Evolutionary conservation across 805 yeast species (phyloP), one percentile per base, ranked within the genome.

Genomic region (Starmerella riodocensis): DNA sequence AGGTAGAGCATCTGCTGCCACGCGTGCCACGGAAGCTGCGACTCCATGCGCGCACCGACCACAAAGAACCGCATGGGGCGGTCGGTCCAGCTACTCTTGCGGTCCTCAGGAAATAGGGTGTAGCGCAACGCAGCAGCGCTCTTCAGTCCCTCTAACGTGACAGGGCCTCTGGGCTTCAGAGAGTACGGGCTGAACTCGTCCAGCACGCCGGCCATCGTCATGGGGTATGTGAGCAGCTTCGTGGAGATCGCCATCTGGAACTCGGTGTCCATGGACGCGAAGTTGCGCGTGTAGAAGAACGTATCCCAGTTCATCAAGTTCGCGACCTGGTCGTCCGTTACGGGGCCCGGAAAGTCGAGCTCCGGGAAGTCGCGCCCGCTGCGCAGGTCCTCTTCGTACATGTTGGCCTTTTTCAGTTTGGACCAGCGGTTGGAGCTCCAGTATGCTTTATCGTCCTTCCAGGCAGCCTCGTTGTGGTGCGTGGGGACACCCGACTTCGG

Each of bases 401-500:
- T 73, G 60, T 91, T 91, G 30, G 83, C 96, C 62, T 80, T 79
- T 54, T 78, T 79, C 64, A 91, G 70, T 32, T 73, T 61, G 54
- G 84, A 82, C 59, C 80, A 81, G 47, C 66, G 73, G 51, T 76
- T 71, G 20, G 72, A 56, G 19, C 63, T 54, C 53, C 83, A 95
- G 58, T 86, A 86, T 19, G 71, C 74, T 6, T 55, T 64, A 58
- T 91, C 97, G 40, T 64, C 61, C 53, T 76, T 77, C 94, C 96
- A 91, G 1, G 94, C 95, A 48, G 79, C 84, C 55, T 70, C 69
- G 17, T 83, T 76, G 56, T 83, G 93, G 59, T 91, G 98, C 4
- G 98, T 91, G 19, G 99, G 98, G 36, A 91, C 85, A 2, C 98
- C 98, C 4, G 94, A 81, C 41, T 71, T 64, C 1, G 98, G 98